Evolutionary conservation across 1,139 yeast genomes (phyloP).

Genomic region (Pichia sorboxylosa): DNA sequence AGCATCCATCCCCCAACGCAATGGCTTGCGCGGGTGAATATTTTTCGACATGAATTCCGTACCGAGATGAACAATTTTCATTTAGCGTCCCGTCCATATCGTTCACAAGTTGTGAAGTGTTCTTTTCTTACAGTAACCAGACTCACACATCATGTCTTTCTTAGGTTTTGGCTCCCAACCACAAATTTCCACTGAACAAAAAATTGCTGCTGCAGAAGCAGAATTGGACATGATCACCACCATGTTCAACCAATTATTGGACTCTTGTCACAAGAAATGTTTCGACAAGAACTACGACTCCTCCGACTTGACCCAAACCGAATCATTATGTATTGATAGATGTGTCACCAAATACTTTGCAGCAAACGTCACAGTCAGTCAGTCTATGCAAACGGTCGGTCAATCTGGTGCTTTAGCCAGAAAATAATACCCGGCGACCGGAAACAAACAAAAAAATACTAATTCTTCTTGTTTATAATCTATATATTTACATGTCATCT

Average conservation of each 20-base stretch:
- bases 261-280: slow-evolving; percentile 86
- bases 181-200: slow-evolving; percentile 62
- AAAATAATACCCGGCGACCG: too few relatives aligned
- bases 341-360: slow-evolving; percentile 96
- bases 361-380: slow-evolving; percentile 93
- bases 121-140: too few relatives aligned
- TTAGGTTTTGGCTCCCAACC: slow-evolving; percentile 71
- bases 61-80: too few relatives aligned
- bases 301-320: slow-evolving; percentile 73
- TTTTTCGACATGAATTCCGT: too few relatives aligned
- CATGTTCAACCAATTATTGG: slow-evolving; percentile 81
- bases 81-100: too few relatives aligned
- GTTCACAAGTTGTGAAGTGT: too few relatives aligned
- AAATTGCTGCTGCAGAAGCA: slow-evolving; percentile 73
- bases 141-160: slow-evolving; percentile 48
- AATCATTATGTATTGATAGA: slow-evolving; percentile 87
- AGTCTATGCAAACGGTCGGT: slow-evolving; percentile 31
- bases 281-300: slow-evolving; percentile 56
- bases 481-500: too few relatives aligned
- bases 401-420: slow-evolving; percentile 21
- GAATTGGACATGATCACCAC: slow-evolving; percentile 95
- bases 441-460: too few relatives aligned
- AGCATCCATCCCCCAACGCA: too few relatives aligned
- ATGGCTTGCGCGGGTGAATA: too few relatives aligned
- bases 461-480: too few relatives aligned